Conservation (phyloP, 1,139 yeast genomes). For the Sugiyamaella xylanicola region DNA sequence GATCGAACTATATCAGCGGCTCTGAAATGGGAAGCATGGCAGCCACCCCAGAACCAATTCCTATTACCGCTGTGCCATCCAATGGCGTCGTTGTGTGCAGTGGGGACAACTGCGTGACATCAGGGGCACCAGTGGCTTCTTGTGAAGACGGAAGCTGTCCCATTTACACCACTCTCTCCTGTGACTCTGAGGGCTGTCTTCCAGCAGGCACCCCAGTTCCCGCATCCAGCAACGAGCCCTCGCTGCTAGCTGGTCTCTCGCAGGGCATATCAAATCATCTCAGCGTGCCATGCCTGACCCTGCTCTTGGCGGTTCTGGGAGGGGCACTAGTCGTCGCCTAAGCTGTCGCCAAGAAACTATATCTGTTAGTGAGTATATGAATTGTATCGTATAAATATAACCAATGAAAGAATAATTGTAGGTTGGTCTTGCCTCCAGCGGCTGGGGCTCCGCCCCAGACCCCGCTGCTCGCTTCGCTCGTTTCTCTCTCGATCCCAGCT, state of each 20-base stretch:
- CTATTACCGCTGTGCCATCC: conserved; percentile 2
- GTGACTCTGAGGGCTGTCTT: conserved; percentile 2
- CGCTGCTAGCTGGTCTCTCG: conserved; percentile 4
- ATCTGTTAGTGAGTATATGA: no score
- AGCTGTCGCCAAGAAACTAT: no score
- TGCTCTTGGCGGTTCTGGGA: conserved; percentile 2
- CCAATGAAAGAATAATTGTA: no score
- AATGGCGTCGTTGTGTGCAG: conserved; percentile 14
- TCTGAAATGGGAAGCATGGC: neutral
- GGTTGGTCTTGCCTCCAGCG: no score
- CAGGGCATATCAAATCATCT: conserved; percentile 4
- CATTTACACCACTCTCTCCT: conserved; percentile 7
- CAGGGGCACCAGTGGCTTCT: conserved; percentile 6
- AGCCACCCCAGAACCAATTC: neutral
- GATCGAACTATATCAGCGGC: neutral
- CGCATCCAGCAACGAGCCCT: neutral
- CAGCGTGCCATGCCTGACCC: neutral
- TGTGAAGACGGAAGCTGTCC: conserved; percentile 7
- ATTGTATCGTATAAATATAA: no score
- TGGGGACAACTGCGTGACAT: conserved; percentile 5
- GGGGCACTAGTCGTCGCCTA: neutral
- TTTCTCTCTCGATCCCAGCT: no score
- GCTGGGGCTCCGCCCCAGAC: no score
- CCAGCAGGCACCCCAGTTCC: conserved; percentile 4
- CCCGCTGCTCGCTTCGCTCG: no score